Evolutionary conservation across 2,329 filamentous ascomycete species (phyloP).

Genomic region (Bertia moriformis): DNA sequence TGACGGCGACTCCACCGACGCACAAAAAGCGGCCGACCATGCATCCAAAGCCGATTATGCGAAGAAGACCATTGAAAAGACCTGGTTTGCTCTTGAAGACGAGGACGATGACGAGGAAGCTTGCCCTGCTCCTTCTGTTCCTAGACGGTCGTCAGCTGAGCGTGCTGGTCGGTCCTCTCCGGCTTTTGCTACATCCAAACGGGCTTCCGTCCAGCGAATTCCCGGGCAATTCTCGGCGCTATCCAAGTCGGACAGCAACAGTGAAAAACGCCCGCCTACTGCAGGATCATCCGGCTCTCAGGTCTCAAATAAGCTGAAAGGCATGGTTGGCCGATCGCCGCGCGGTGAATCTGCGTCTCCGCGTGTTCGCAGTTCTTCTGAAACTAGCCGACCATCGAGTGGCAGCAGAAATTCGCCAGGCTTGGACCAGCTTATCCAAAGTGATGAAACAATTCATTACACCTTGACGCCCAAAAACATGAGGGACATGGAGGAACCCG

Average conservation of each 20-base stretch:
- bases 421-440: conserved; percentile 29
- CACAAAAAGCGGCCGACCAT: too few species aligned
- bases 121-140: too few species aligned
- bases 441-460: conserved; percentile 32
- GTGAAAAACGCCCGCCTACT: neutral
- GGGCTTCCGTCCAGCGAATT: too few species aligned
- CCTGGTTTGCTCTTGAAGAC: too few species aligned
- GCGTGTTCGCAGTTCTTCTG: neutral
- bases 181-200: too few species aligned
- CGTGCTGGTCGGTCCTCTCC: too few species aligned
- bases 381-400: neutral
- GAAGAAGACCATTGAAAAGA: too few species aligned
- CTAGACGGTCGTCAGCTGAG: too few species aligned
- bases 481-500: conserved; percentile 25
- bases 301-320: neutral
- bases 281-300: neutral
- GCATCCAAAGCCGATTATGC: too few species aligned
- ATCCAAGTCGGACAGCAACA: neutral
- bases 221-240: too few species aligned
- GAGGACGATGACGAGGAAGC: too few species aligned
- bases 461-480: conserved; percentile 30
- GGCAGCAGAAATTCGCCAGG: conserved; percentile 15
- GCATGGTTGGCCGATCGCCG: neutral
- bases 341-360: neutral
- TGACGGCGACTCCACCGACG: too few species aligned